Percentiles rank a stretch among this genome's conserved stretches.
These are phyloP conservation scores for Colletotrichum acutatum DNA, from an alignment of 2,329 filamentous ascomycete species.

Conservation along the genomic window DNA sequence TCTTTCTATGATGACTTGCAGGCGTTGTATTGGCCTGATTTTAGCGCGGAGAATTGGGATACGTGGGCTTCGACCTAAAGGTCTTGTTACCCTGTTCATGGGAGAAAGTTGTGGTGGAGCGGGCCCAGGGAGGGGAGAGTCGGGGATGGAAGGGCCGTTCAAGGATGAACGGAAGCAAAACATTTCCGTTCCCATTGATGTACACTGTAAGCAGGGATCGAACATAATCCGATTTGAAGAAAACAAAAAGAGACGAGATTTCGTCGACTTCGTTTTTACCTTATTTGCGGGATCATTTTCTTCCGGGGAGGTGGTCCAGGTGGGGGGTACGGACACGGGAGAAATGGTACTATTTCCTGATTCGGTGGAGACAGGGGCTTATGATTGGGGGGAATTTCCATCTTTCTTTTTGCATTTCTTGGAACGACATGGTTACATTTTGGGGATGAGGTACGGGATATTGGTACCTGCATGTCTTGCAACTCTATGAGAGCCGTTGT, in stretches of 20 bases:
- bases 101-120: too few relatives aligned
- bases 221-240: too few relatives aligned
- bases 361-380: neutral
- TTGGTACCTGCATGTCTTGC: too few relatives aligned
- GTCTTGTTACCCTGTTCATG: neutral
- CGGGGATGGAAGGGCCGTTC: too few relatives aligned
- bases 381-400: constrained; percentile 29
- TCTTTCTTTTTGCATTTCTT: neutral
- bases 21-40: constrained; percentile 37
- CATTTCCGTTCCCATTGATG: too few relatives aligned
- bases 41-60: constrained; percentile 35
- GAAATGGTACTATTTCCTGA: neutral
- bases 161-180: too few relatives aligned
- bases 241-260: neutral
- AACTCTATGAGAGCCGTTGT: too few relatives aligned
- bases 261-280: neutral
- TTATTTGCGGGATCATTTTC: constrained; percentile 28
- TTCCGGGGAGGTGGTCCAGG: neutral
- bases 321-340: too few relatives aligned
- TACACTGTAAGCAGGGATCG: too few relatives aligned
- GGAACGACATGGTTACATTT: constrained; percentile 6
- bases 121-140: too few relatives aligned
- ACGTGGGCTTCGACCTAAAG: constrained; percentile 6
- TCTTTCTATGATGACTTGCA: constrained; percentile 36
- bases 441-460: too few relatives aligned